These are phyloP conservation scores for Penicillium nucicola DNA, from an alignment of 495 filamentous ascomycete genomes.

Conservation along the genomic window DNA sequence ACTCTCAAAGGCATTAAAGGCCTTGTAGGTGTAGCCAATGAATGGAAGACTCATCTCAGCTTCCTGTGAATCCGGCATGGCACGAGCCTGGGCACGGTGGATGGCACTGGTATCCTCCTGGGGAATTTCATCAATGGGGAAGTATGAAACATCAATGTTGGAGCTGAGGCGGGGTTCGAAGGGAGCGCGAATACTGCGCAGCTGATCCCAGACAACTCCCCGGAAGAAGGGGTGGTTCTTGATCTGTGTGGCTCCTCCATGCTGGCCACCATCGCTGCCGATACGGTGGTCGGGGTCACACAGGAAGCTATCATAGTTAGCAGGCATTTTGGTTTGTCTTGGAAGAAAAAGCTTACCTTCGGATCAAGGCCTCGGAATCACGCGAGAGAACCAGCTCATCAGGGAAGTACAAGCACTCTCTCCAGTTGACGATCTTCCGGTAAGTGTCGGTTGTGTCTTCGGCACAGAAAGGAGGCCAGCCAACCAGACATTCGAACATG, in stretches of 20 bases:
- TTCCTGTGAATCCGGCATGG: conserved; percentile 58
- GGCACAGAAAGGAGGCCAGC: conserved; percentile 98
- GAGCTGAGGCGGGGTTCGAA: conserved; percentile 91
- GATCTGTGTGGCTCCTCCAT: conserved; percentile 80
- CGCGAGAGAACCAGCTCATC: conserved; percentile 85
- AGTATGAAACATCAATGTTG: conserved; percentile 95
- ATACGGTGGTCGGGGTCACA: conserved; percentile 89
- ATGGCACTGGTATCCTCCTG: conserved; percentile 78
- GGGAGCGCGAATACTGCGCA: conserved; percentile 88
- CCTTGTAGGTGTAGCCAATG: conserved; percentile 98
- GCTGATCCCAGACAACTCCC: conserved; percentile 86
- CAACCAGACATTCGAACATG: conserved; percentile 99
- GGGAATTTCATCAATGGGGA: conserved; percentile 96
- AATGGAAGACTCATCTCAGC: conserved; percentile 94
- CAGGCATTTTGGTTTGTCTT: not conserved
- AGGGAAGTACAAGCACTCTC: conserved; percentile 91
- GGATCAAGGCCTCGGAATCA: conserved; percentile 83
- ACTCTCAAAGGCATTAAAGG: conserved; percentile 78
- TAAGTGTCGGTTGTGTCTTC: conserved; percentile 98
- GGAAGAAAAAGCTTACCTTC: conserved; percentile 54
- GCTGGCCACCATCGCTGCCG: conserved; percentile 59
- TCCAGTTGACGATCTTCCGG: conserved; percentile 99
- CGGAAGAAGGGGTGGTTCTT: conserved; percentile 94
- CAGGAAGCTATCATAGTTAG: conserved; percentile 65
- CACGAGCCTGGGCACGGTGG: conserved; percentile 64